phyloP scores from a whole-genome alignment of 345 rosid genomes.

The Acer negundo region DNA sequence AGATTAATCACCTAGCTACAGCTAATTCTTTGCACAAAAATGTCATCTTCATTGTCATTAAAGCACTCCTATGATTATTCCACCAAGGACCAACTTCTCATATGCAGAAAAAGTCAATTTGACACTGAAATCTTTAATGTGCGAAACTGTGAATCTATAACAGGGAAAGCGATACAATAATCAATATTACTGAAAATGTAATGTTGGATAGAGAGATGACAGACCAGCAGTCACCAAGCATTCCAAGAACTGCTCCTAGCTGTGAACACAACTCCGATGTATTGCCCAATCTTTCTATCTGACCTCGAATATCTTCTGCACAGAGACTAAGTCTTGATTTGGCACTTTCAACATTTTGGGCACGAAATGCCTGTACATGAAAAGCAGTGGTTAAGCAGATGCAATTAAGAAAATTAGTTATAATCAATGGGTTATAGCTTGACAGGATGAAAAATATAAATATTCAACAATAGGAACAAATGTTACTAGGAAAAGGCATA shows the following conservation, averaged over 20 bases:
- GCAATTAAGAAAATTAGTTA: constrained; percentile 5
- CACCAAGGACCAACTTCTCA: not conserved
- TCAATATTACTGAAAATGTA: not conserved
- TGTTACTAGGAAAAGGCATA: not conserved
- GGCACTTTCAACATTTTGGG: constrained; percentile 89
- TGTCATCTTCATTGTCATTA: not conserved
- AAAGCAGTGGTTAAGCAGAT: constrained; percentile 20
- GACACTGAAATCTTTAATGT: not conserved
- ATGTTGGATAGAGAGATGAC: constrained; percentile 23
- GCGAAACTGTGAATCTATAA: not conserved
- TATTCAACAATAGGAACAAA: not conserved
- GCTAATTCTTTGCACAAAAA: not conserved
- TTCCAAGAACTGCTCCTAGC: constrained; percentile 98
- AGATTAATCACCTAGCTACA: not conserved
- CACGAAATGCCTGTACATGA: constrained; percentile 69
- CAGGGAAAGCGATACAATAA: not conserved
- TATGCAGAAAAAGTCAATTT: not conserved
- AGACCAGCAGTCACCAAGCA: constrained; percentile 99
- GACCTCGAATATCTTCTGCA: constrained; percentile 78
- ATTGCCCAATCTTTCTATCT: constrained; percentile 66
- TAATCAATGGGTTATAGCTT: not conserved
- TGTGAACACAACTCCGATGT: constrained; percentile 92
- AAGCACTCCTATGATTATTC: not conserved
- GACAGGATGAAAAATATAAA: not conserved
- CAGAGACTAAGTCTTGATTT: constrained; percentile 81